A percentile compares a stretch with the other conserved stretches of the same genome.
These are phyloP conservation scores for Coelastrella sp. DNA, from an alignment of 139 green algal genomes.

Conservation along the genomic window DNA sequence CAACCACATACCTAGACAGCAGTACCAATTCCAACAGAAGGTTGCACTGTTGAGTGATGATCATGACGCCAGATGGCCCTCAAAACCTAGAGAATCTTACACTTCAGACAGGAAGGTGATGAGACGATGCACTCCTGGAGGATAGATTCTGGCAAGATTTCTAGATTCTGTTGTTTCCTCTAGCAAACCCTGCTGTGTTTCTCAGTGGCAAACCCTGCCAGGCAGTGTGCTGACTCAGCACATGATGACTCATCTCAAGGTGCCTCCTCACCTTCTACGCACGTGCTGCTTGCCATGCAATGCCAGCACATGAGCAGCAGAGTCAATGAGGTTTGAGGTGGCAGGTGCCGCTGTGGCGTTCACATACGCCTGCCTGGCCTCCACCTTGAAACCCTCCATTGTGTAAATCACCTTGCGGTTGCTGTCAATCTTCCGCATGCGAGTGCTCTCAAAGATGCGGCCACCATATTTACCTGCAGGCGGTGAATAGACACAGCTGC, in stretches of 20 bases:
- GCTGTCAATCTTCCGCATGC: slow-evolving; percentile 29
- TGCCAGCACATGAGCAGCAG: slow-evolving; percentile 32
- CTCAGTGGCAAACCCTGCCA: not conserved
- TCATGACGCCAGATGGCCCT: not conserved
- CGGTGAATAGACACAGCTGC: not conserved
- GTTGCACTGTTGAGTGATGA: not conserved
- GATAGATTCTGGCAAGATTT: no score
- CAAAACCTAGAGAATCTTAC: no score
- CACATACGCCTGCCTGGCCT: slow-evolving; percentile 40
- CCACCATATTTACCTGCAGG: slow-evolving; percentile 31
- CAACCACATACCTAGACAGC: slow-evolving; percentile 23
- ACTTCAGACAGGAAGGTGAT: no score
- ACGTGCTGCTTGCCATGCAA: slow-evolving; percentile 55
- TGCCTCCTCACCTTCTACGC: slow-evolving; percentile 2
- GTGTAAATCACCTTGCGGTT: slow-evolving; percentile 17
- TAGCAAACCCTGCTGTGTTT: no score
- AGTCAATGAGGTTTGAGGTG: slow-evolving; percentile 48
- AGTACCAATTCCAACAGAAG: not conserved
- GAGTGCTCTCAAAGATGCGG: slow-evolving; percentile 46
- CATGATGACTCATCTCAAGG: no score
- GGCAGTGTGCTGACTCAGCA: not conserved
- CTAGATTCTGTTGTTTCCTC: no score
- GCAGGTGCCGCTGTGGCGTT: slow-evolving; percentile 45
- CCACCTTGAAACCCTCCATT: slow-evolving; percentile 43
- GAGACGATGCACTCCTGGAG: no score